These are phyloP conservation scores for Fragaria vesca DNA, from an alignment of 306 rosid species.

Conservation along the genomic window DNA sequence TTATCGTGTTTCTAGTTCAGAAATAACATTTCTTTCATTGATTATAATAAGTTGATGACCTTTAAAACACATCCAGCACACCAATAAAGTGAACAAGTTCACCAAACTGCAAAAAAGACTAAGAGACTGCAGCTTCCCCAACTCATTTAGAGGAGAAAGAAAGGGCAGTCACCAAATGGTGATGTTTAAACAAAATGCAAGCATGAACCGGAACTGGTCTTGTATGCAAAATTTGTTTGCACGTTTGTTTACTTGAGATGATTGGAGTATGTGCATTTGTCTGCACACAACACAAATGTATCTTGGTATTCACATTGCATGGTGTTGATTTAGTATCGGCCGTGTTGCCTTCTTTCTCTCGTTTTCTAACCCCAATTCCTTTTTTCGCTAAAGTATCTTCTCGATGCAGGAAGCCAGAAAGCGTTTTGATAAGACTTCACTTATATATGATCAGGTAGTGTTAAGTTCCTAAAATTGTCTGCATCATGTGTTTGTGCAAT, in stretches of 20 bases:
- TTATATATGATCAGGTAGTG: constrained; percentile 69
- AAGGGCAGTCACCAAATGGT: neutral
- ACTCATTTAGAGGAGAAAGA: neutral
- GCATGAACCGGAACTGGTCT: neutral
- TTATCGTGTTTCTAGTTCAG: neutral
- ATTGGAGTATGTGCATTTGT: no score
- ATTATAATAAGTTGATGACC: neutral
- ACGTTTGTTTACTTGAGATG: neutral
- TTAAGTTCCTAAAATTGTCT: constrained; percentile 6
- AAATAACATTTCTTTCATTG: neutral
- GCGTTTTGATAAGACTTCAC: constrained; percentile 78
- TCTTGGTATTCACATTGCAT: neutral
- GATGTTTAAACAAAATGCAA: no score
- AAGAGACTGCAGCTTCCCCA: neutral
- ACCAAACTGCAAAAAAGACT: neutral
- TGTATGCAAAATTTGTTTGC: neutral
- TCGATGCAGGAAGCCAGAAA: constrained; percentile 79
- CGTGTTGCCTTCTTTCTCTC: neutral
- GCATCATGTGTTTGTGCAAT: no score
- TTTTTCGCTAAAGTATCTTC: constrained; percentile 25
- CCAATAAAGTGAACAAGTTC: neutral
- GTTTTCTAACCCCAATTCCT: neutral
- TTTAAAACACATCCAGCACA: neutral
- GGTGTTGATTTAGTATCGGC: neutral
- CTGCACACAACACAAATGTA: neutral